Evolutionary conservation across 805 yeast genomes (phyloP).

Genomic region (Candida quercuum): DNA sequence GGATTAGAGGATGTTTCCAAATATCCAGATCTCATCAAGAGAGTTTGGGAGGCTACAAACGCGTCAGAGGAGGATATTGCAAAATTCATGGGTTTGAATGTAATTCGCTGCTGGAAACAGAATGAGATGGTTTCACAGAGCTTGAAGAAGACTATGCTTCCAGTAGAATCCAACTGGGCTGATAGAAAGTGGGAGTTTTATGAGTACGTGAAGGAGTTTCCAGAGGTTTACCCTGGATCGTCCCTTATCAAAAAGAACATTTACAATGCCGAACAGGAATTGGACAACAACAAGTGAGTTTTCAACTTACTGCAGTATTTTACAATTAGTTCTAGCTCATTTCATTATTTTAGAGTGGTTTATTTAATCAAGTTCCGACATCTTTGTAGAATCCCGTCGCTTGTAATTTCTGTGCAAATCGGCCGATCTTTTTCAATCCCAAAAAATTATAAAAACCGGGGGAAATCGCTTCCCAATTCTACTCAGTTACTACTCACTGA

Average conservation of each 20-base stretch:
- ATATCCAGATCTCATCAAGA: constrained; percentile 42
- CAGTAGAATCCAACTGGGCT: constrained; percentile 36
- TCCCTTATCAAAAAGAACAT: constrained; percentile 7
- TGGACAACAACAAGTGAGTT: constrained; percentile 10
- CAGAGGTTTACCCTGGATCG: constrained; percentile 34
- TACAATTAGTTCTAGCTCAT: too few species aligned
- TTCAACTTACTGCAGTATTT: too few species aligned
- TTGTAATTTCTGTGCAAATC: too few species aligned
- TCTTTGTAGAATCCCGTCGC: too few species aligned
- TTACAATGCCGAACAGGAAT: constrained; percentile 6
- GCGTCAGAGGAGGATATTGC: constrained; percentile 41
- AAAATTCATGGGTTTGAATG: constrained; percentile 40
- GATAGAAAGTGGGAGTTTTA: constrained; percentile 37
- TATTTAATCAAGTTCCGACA: too few species aligned
- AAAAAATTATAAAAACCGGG: too few species aligned
- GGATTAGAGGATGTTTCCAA: constrained; percentile 54
- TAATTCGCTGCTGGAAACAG: constrained; percentile 42
- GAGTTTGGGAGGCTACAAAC: constrained; percentile 25
- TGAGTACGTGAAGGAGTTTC: constrained; percentile 29
- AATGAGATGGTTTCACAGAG: constrained; percentile 28
- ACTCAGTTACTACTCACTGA: too few species aligned
- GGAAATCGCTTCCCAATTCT: not conserved
- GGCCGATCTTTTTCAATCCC: too few species aligned
- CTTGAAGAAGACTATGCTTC: constrained; percentile 18
- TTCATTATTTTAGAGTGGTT: too few species aligned